Base-by-base conservation (phyloP, 2,329 filamentous ascomycete species). In the Pseudogymnoascus sp. region DNA sequence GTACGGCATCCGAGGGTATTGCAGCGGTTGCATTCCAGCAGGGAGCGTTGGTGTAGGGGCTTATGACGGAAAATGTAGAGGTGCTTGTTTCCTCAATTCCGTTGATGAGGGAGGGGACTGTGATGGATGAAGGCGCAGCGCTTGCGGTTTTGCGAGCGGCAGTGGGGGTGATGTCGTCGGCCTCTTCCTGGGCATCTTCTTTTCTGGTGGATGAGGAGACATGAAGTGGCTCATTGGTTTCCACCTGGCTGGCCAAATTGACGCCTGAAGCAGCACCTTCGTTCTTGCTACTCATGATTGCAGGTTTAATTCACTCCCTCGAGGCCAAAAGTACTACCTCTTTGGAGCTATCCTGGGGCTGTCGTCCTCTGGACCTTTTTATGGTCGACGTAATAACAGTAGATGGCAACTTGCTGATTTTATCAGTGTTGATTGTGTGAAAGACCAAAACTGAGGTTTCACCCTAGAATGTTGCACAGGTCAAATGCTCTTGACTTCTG, bases 21-120 rank as follows among this genome's bases (percentile, higher is more conserved):
- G 81, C 81, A 14, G 78, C 74, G 22, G 78, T 78, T 61, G 77
- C 76, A 41, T 73, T 71, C 75, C 79, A 80, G 60, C 83, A 50
- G 39, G 61, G 69, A 6, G 76, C 66, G 61, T 80, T 73, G 62
- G 78, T 78, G 6, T 72, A 69, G 2, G 84, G 83, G 60, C 75
- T 80, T 60, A 73, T 72, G 32, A 86, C 78, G 35, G 73, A 63
- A 65, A 80, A 79, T 41, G 75, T 78, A 7, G 73, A 75, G 1
- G 66, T 64, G 4, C 76, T 75, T 3, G 67, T 73, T 59, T 76
- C 69, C 64, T 80, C 76, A 64, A 78, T 70, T 67, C 77, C 77
- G 59, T 77, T 75, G 65, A 81, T 79, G 8, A 54, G 73, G 63
- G 80, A 74, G 18, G 79, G 78, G 16, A 77, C 70, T 5, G 68